Evolutionary conservation across 495 filamentous ascomycete species (phyloP), one percentile per base, ranked within the genome.

Genomic region (Annulohypoxylon stygium): DNA sequence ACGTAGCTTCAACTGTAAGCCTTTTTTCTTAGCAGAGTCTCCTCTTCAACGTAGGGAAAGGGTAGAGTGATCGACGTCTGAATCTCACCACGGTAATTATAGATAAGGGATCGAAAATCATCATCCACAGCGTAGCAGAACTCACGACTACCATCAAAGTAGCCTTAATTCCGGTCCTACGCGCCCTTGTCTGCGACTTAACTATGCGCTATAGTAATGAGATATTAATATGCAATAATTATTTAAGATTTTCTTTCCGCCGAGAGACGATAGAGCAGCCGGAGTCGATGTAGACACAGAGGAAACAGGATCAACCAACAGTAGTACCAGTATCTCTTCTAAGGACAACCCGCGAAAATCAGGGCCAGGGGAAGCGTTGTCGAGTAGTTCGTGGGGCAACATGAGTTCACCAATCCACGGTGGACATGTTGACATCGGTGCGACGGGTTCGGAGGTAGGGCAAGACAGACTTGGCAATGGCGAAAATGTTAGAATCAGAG

Each of bases 1-100:
- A 3, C 64, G 74, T 6, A 74, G 78, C 36, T 79, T 75, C 39
- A 78, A 73, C 45, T 79, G 78, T 79, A 65, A 72, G 78, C 34
- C 26, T 18, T 7, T 25, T 30, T 14, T 6, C 3, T 2, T 10
- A 54, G 12, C 14, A n/a, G 34, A 12, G 10, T 41, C 10, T 3
- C 8, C 11, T 9, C 3, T 9, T 51, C 20, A 11, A 25, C 16
- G 3, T 11, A 11, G 11, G 47, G 20, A 20, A 11, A 6, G 12
- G 47, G 26, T 3, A 51, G 14, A 6, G 10, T 54, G 14, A 26
- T 33, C 3, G 10, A 34, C 25, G 16, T 14, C 25, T 23, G 47
- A 3, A 20, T 8, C 43, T 16, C 41, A 30, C 34, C 8, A 48
- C 2, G 10, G 26, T 7, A 2, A 23, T 4, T 36, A 7, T 16